Evolutionary conservation across 345 rosid species (phyloP), one percentile per base, ranked within the genome.

Genomic region (Acer yangbiense): DNA sequence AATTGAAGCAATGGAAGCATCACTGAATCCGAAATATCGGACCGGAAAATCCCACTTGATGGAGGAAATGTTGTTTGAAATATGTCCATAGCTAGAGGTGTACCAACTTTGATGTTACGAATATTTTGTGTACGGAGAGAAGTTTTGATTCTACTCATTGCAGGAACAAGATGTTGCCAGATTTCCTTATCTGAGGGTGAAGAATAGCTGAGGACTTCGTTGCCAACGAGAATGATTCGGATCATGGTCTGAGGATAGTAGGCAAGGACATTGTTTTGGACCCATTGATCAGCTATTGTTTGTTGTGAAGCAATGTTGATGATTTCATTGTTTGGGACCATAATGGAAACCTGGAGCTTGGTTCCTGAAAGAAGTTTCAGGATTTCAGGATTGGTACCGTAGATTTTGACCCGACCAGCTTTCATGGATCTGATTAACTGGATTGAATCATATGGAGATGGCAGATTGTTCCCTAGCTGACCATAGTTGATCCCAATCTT

Each of bases 61-160:
- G 98, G 98, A 9, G 98, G 98, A 68, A 78, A 90, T 23, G 91
- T 72, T 7, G 90, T 79, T 2, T 76, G 75, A 25, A 92, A 74
- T 11, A 66, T 75, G 54, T 91, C 98, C 97, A 92, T 94, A 8
- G 94, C 94, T 11, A 92, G 74, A 4, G 96, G 93, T 6, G 98
- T 91, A 0, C 97, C 83, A 3, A 94, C 84, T 82, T 92, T 91
- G 81, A 94, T 85, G 73, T 89, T 88, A 0, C 65, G 82, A 57
- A 92, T 85, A 13, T 84, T 82, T 11, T 76, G 79, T 8, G 85
- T 70, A 65, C 62, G 69, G 18, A 94, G 85, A n/a, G 90, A 75
- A 7, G 39, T 86, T 76, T 83, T 85, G 27, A 94, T 83, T 20
- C 71, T 85, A 0, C 70, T 76, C 97, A 94, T 91, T 2, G 96